phyloP scores from a whole-genome alignment of 768 basidiomycete species.

The Pisolithus sp. region DNA sequence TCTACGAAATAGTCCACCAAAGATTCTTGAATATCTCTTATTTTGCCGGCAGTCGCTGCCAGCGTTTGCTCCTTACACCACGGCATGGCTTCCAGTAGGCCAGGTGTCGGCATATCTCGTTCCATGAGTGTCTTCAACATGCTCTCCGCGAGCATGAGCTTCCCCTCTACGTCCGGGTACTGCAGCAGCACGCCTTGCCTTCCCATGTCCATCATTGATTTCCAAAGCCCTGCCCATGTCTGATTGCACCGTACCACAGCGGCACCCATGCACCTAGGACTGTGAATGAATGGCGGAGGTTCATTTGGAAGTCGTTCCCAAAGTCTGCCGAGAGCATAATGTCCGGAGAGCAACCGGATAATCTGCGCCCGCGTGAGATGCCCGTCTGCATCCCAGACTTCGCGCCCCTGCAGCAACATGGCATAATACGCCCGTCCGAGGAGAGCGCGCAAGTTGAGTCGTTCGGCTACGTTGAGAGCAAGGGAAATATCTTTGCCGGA shows the following conservation, averaged over 20 bases:
- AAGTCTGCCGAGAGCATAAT: slow-evolving; percentile 41
- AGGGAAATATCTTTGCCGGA: slow-evolving; percentile 40
- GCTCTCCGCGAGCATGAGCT: slow-evolving; percentile 43
- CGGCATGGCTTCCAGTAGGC: slow-evolving; percentile 37
- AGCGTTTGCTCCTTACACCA: slow-evolving; percentile 40
- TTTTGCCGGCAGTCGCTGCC: slow-evolving; percentile 35
- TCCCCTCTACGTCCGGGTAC: slow-evolving; percentile 39
- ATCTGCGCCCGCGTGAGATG: slow-evolving; percentile 42
- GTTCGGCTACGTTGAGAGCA: slow-evolving; percentile 42
- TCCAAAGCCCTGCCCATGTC: slow-evolving; percentile 43
- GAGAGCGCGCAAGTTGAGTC: slow-evolving; percentile 39
- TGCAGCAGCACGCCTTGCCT: slow-evolving; percentile 35
- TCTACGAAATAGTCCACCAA: slow-evolving; percentile 44
- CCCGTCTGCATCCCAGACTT: slow-evolving; percentile 43
- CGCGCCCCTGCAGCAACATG: slow-evolving; percentile 46
- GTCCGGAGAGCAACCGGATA: slow-evolving; percentile 46
- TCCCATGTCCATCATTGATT: slow-evolving; percentile 33
- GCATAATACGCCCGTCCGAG: slow-evolving; percentile 46
- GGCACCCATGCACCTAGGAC: slow-evolving; percentile 33
- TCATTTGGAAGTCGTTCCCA: slow-evolving; percentile 38
- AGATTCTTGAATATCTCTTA: slow-evolving; percentile 42
- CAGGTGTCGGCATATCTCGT: slow-evolving; percentile 34
- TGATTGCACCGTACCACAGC: slow-evolving; percentile 38
- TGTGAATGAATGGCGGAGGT: slow-evolving; percentile 39
- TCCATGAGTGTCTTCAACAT: slow-evolving; percentile 41